Percentiles rank a stretch among this genome's conserved stretches.
phyloP scores from a whole-genome alignment of 768 basidiomycete species.

The Austroboletus eburneus region DNA sequence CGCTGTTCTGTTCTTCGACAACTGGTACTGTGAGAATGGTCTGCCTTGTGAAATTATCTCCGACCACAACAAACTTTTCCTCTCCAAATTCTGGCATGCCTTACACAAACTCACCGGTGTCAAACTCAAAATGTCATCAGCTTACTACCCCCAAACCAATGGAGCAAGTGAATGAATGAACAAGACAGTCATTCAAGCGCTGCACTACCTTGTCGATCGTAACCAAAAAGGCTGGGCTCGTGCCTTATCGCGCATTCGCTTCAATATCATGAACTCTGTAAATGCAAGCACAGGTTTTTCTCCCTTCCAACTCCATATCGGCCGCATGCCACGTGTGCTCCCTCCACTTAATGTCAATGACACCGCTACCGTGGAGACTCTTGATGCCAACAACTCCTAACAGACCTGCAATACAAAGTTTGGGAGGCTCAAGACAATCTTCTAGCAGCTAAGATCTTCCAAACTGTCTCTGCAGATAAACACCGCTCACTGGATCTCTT shows the following conservation, averaged over 20 bases:
- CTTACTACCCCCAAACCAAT: slow-evolving; percentile 32
- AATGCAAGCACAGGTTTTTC: too few relatives aligned
- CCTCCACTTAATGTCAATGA: too few relatives aligned
- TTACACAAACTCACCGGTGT: not conserved
- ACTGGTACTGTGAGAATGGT: not conserved
- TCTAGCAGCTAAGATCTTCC: too few relatives aligned
- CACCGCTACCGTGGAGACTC: too few relatives aligned
- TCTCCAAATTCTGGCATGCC: not conserved
- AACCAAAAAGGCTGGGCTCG: too few relatives aligned
- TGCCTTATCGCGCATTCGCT: too few relatives aligned
- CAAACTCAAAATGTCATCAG: slow-evolving; percentile 18
- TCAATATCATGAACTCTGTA: too few relatives aligned
- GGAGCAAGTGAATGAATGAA: slow-evolving; percentile 27
- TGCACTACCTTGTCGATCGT: not conserved
- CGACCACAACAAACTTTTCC: not conserved
- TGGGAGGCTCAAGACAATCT: too few relatives aligned
- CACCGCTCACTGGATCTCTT: slow-evolving; percentile 5
- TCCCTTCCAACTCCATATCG: too few relatives aligned
- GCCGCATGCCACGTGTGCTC: too few relatives aligned
- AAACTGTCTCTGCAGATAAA: slow-evolving; percentile 9
- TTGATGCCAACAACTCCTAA: too few relatives aligned
- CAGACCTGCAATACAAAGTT: too few relatives aligned
- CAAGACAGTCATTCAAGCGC: slow-evolving; percentile 8
- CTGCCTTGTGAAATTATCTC: not conserved
- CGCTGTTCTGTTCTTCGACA: not conserved